Evolutionary conservation across 306 rosid genomes (phyloP), one percentile per base, ranked within the genome.

Genomic region (Prunus fruticosa): DNA sequence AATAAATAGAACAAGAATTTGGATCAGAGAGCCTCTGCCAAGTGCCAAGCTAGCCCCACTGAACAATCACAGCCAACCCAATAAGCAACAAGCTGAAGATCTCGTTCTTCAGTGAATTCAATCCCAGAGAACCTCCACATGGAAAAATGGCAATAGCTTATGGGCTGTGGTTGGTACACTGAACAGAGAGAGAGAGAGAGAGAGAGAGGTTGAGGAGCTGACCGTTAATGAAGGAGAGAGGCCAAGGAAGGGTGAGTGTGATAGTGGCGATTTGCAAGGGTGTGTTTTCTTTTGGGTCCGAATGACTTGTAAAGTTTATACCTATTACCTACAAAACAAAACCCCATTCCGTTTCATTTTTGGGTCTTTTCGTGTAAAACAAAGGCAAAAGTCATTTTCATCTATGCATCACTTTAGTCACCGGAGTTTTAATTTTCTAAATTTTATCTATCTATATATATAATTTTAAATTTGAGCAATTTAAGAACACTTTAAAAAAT

Each of bases 201-300:
- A 13, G 57, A 65, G 62, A 58, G 63, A 28, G 41, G 72, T 11
- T 71, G 5, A 49, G 52, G 28, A 78, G 69, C 75, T 25, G 84
- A 89, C 76, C 88, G 85, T 77, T 80, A 72, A 69, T 28, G 71
- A 65, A 22, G 30, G 60, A 28, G 12, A 34, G 51, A 67, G 16
- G 57, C 11, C 25, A 57, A 13, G 69, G 34, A 28, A 38, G 34
- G 75, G 75, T 63, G 79, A 52, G 71, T 67, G 62, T 14, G 15
- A 5, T 27, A 13, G 64, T 52, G 84, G 78, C 82, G 84, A 87
- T 77, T 80, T 84, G 80, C 60, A 74, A 82, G 89, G 79, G 52
- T 27, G 63, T 27, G 18, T 65, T 19, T 66, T 8, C 28, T 75
- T 81, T 43, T 38, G 67, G 89, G 86, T 91, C 84, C 58, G 76